Evolutionary conservation across 1,284 basidiomycete species (phyloP), one percentile per base, ranked within the genome.

Genomic region (Tetrapyrgos nigripes): DNA sequence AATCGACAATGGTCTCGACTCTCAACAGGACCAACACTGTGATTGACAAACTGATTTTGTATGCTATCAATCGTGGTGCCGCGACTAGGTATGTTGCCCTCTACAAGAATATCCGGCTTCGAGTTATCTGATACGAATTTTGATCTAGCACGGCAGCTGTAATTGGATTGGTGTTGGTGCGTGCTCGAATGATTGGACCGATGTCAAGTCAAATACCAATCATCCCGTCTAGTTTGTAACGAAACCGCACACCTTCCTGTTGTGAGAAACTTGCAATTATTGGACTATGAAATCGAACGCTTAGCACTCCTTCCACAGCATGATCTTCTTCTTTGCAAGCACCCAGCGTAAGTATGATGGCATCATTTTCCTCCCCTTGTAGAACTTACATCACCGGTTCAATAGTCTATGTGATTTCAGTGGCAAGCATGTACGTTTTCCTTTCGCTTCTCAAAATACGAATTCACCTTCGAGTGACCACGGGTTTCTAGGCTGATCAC

Each of bases 311-410:
- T 26, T 26, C 4, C 29, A 27, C 19, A 54, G 53, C 28, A 54
- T 54, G 53, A 28, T 47, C 24, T 54, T 54, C 43, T 27, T 54
- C 29, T 28, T 54, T 45, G 37, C 53, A 33, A 54, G 53, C 21
- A 44, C 37, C 23, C 53, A 54, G 10, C 28, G 53, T 54, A 33
- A 54, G 53, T 54, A 21, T 28, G 3, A 13, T 29, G 8, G n/a
- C 17, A 45, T 19, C 17, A 45, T 9, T 26, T 48, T 45, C 11
- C 9, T 45, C n/a, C n/a, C n/a, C n/a, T n/a, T n/a, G n/a, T 14
- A 33, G 31, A 33, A 8, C 8, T 33, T 33, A 33, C 31, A n/a
- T 33, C 8, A 33, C 14, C 31, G 8, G 8, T 33, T 14, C 8
- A 33, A 14, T 33, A 33, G 31, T 33, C 8, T 33, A 33, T 33